phyloP scores from a whole-genome alignment of 306 rosid genomes.

The Acmispon strigosus region DNA sequence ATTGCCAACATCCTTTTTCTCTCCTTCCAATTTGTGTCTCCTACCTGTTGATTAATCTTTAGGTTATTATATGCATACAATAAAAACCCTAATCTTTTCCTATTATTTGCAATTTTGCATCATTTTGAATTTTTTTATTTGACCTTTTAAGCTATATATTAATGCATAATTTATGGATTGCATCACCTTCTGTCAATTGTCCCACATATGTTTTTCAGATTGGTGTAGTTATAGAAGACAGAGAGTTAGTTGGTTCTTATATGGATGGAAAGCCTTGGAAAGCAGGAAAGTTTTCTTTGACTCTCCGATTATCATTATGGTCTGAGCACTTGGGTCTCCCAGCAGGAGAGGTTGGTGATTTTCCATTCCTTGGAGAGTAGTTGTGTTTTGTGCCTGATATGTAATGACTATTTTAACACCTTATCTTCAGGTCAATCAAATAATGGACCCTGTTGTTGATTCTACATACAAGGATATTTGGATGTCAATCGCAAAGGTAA shows the following conservation, averaged over 20 bases:
- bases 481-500: conserved; percentile 95
- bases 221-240: conserved; percentile 83
- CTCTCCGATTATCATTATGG: conserved; percentile 87
- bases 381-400: conserved; percentile 23
- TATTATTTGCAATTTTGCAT: background rate
- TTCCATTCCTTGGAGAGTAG: background rate
- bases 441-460: conserved; percentile 72
- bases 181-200: conserved; percentile 7
- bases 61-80: background rate
- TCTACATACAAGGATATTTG: conserved; percentile 89
- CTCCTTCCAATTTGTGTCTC: conserved; percentile 4
- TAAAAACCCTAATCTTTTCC: background rate
- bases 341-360: conserved; percentile 62
- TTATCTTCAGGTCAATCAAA: conserved; percentile 48
- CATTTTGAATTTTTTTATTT: background rate
- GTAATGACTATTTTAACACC: background rate
- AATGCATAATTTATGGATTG: conserved; percentile 16
- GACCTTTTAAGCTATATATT: background rate
- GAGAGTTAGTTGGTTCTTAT: conserved; percentile 51
- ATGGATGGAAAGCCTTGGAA: conserved; percentile 95
- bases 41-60: background rate
- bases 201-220: conserved; percentile 47
- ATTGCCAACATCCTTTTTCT: background rate
- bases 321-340: conserved; percentile 92
- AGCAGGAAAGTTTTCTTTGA: conserved; percentile 82